phyloP scores from a whole-genome alignment of 2,329 filamentous ascomycete species.

The Ophiostoma australiae region DNA sequence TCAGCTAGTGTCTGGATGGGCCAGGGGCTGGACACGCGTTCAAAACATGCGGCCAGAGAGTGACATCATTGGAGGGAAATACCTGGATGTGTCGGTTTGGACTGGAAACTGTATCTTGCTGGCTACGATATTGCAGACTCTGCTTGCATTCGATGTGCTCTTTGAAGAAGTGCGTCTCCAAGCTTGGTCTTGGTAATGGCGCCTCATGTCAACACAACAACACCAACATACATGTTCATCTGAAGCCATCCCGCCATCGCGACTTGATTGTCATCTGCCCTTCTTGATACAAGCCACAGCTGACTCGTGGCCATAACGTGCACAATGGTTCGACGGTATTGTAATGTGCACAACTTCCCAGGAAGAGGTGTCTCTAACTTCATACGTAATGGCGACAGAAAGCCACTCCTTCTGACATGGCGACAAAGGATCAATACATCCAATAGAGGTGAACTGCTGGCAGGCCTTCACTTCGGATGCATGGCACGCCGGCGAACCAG shows the following conservation, averaged over 20 bases:
- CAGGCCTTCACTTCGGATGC: background rate
- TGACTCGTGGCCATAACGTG: background rate
- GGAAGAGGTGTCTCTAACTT: background rate
- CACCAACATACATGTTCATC: background rate
- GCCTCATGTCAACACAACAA: background rate
- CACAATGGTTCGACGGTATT: background rate
- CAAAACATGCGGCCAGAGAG: background rate
- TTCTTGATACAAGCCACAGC: background rate
- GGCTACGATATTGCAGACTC: background rate
- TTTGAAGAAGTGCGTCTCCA: background rate
- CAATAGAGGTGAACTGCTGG: background rate
- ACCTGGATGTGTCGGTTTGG: background rate
- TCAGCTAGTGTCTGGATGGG: background rate
- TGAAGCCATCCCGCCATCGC: background rate
- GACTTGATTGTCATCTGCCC: background rate
- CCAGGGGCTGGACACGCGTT: conserved; percentile 9
- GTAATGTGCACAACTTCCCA: background rate
- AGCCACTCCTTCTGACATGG: background rate
- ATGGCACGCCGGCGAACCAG: background rate
- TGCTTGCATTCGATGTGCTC: background rate
- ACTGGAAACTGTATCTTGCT: background rate
- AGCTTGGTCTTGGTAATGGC: background rate
- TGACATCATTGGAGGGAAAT: conserved; percentile 5
- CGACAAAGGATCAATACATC: background rate
- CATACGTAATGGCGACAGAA: background rate